phyloP scores from a whole-genome alignment of 2,329 filamentous ascomycete species.

The Fusarium pseudonygamai region DNA sequence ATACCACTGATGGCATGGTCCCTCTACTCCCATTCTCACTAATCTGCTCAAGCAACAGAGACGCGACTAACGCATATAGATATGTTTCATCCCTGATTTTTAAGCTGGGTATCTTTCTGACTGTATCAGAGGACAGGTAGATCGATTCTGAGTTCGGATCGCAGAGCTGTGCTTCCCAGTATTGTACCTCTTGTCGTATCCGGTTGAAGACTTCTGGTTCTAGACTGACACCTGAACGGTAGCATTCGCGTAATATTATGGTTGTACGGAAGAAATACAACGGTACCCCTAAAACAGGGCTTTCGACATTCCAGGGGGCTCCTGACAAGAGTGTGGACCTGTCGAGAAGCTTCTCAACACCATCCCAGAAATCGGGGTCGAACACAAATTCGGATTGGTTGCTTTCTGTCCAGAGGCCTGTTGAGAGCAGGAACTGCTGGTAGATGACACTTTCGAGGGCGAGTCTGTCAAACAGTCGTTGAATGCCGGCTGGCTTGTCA shows the following conservation, averaged over 20 bases:
- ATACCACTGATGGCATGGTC: not conserved
- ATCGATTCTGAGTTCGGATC: not conserved
- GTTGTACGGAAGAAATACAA: constrained; percentile 26
- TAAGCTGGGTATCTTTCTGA: not conserved
- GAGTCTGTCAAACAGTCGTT: constrained; percentile 32
- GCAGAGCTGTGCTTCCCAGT: constrained; percentile 18
- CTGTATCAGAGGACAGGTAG: not conserved
- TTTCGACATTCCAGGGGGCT: constrained; percentile 22
- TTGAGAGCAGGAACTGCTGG: constrained; percentile 33
- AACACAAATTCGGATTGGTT: constrained; percentile 3
- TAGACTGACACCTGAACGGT: not conserved
- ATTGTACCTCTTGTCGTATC: constrained; percentile 11
- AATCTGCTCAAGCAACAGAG: constrained; percentile 31
- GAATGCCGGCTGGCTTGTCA: not conserved
- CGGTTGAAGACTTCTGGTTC: not conserved
- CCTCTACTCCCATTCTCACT: not conserved
- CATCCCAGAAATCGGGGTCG: constrained; percentile 28
- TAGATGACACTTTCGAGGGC: constrained; percentile 40
- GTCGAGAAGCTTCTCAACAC: constrained; percentile 26
- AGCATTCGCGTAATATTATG: constrained; percentile 19
- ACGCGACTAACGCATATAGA: constrained; percentile 31
- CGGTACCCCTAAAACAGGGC: constrained; percentile 38
- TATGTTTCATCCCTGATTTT: constrained; percentile 30
- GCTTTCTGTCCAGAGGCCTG: constrained; percentile 37
- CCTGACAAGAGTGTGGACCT: constrained; percentile 16